Percentiles rank a stretch among this genome's conserved stretches.
Evolutionary conservation across 106 monocot genomes (phyloP).

Genomic region (Allium sativum): DNA sequence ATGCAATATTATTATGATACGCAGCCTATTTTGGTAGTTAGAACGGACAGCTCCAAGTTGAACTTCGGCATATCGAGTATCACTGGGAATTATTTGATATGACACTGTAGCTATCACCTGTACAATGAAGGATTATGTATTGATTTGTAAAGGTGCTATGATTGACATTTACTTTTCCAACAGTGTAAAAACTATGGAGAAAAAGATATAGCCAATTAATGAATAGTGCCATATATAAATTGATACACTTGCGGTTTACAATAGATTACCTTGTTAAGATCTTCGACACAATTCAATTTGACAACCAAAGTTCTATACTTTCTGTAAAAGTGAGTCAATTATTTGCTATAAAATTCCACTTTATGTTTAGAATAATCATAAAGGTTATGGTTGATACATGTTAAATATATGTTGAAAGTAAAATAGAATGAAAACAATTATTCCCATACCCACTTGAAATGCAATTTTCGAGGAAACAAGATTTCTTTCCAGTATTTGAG

Average conservation of each 20-base stretch:
- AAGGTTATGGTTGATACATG: too few relatives aligned
- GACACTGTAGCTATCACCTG: conserved; percentile 79
- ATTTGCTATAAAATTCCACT: not conserved
- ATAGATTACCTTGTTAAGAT: conserved; percentile 26
- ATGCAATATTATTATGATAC: not conserved
- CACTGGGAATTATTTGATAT: conserved; percentile 63
- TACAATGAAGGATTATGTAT: not conserved
- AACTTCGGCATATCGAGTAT: conserved; percentile 69
- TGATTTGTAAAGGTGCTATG: not conserved
- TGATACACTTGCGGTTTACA: not conserved
- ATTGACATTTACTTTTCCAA: not conserved
- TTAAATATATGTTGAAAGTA: too few relatives aligned
- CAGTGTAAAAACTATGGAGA: not conserved
- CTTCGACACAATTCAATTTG: conserved; percentile 18
- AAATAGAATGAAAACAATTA: too few relatives aligned
- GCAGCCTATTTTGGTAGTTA: conserved; percentile 47
- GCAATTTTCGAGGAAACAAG: conserved; percentile 47
- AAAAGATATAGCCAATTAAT: not conserved
- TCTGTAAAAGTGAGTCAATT: conserved; percentile 11
- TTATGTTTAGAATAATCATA: too few relatives aligned
- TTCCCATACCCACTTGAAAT: conserved; percentile 32
- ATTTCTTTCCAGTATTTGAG: conserved; percentile 57
- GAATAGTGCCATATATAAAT: not conserved
- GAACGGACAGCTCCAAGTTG: conserved; percentile 66
- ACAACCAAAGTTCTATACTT: conserved; percentile 51